Base-by-base conservation (phyloP, 2,329 filamentous ascomycete species). In the Fusarium napiforme region DNA sequence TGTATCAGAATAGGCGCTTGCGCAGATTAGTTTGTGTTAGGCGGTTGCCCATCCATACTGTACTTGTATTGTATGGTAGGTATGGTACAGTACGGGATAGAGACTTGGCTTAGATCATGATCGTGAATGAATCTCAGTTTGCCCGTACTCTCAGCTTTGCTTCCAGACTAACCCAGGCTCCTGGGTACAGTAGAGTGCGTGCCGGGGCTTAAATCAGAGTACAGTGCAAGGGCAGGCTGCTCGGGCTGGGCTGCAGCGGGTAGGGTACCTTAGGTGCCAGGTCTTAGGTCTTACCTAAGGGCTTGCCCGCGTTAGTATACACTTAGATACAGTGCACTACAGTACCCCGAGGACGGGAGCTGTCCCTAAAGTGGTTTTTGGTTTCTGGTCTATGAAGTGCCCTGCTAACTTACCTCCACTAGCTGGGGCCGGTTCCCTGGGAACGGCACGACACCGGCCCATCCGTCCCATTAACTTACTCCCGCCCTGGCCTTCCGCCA, bases 381-480 rank as follows among this genome's bases (percentile, higher is more conserved):
- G 71, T 57, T 67, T 59, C 65, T 53, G 69, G 68, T 71, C 30
- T 9, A 52, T 36, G 49, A 52, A n/a, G 30, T 52, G 30, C 49
- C 30, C 49, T 26, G 49, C 30, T 52, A 36, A 52, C 49, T 26
- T 34, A 36, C n/a, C 30, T 52, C 49, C 30, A 71, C 69, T 77
- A 76, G 69, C 76, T 79, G 75, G 75, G 71, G 78, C 78, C 79
- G 77, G 75, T 73, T 78, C 73, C 75, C 78, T 82, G 81, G 80
- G 80, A 81, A 78, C 80, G 81, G 79, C 81, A 79, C 80, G 80
- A 81, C 80, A 80, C 79, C 79, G 79, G 80, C 70, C 81, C 78
- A 81, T 79, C 80, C 79, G 79, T 76, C 80, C 79, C 78, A 78
- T 79, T 26, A 21, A 52, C 49, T 36, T 80, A 77, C 81, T 82